Base-by-base conservation (phyloP, 169 alveolate species). In the Sarcocystis neurona region DNA sequence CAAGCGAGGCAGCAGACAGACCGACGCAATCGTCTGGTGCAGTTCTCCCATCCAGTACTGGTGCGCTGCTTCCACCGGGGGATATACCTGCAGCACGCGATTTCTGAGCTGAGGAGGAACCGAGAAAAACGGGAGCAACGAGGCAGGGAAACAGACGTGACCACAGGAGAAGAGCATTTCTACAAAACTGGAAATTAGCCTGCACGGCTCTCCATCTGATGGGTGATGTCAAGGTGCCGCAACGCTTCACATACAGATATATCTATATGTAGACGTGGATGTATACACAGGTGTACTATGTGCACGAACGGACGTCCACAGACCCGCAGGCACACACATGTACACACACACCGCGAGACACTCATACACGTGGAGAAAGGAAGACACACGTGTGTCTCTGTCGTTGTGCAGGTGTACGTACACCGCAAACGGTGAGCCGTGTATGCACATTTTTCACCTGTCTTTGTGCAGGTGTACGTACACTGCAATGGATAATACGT, bases 41-140 rank as follows among this genome's bases (percentile, higher is more conserved):
- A 91, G 34, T 23, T 72, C 66, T 10, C 89, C 90, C 88, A 84
- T 79, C 94, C 94, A 91, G 58, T 30, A 66, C 92, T 91, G 94
- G 34, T 91, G 92, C 10, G 94, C 94, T n/a, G 90, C 86, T 84
- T 91, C 92, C 46, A 74, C 87, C 2, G 92, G 87, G 0, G 94
- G 94, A 8, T 44, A 72, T n/a, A 91, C 80, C 5, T 85, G 75
- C 66, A 91, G 58, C 56, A 88, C 90, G 43, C 87, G 94, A 43
- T 87, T 77, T 5, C 84, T 47, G n/a, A 90, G 88, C 90, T 90
- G 39, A 10, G 27, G 10, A 72, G 34, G 41, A 43, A 72, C 32
- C 56, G 34, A 72, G 39, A 37, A 1, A 30, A 39, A 27, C 56
- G 27, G 12, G 15, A 53, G 23, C 1, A 60, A 84, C 46, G 58